Evolutionary conservation across 2,329 filamentous ascomycete genomes (phyloP).

Genomic region (Epicoccum nigrum): DNA sequence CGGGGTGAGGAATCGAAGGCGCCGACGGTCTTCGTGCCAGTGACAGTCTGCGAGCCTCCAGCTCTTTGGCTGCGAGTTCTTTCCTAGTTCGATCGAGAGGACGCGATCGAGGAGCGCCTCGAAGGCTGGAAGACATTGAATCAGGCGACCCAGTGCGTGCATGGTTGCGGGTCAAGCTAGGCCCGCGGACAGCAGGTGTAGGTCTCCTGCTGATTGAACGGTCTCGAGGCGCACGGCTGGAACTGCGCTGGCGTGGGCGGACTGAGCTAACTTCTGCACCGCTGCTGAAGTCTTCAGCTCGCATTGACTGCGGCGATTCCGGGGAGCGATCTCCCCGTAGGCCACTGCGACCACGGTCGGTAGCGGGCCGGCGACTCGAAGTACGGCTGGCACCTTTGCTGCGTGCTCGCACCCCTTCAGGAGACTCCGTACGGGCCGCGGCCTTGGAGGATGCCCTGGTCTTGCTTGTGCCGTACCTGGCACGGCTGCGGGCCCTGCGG

Average conservation of each 20-base stretch:
- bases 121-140: slow-evolving; percentile 42
- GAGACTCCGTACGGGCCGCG: slow-evolving; percentile 43
- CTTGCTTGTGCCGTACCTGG: slow-evolving; percentile 40
- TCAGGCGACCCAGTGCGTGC: slow-evolving; percentile 45
- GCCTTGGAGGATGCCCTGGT: slow-evolving; percentile 46
- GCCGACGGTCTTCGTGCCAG: slow-evolving; percentile 76
- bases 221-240: slow-evolving; percentile 56
- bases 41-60: slow-evolving; percentile 86
- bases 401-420: slow-evolving; percentile 37
- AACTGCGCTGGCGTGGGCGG: slow-evolving; percentile 58
- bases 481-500: slow-evolving; percentile 45
- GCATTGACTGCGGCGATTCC: slow-evolving; percentile 79
- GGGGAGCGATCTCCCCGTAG: slow-evolving; percentile 67
- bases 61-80: slow-evolving; percentile 70
- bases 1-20: slow-evolving; percentile 79
- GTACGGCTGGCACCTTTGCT: slow-evolving; percentile 43
- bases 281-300: slow-evolving; percentile 61
- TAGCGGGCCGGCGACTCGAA: slow-evolving; percentile 44
- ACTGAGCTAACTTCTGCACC: slow-evolving; percentile 68
- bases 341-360: slow-evolving; percentile 45
- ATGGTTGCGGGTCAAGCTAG: slow-evolving; percentile 43
- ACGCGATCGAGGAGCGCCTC: slow-evolving; percentile 32
- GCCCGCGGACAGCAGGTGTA: slow-evolving; percentile 36
- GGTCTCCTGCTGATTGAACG: slow-evolving; percentile 46
- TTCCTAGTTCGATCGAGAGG: slow-evolving; percentile 48